Evolutionary conservation across 441 rosid species (phyloP), one percentile per base, ranked within the genome.

Genomic region (Hura crepitans): DNA sequence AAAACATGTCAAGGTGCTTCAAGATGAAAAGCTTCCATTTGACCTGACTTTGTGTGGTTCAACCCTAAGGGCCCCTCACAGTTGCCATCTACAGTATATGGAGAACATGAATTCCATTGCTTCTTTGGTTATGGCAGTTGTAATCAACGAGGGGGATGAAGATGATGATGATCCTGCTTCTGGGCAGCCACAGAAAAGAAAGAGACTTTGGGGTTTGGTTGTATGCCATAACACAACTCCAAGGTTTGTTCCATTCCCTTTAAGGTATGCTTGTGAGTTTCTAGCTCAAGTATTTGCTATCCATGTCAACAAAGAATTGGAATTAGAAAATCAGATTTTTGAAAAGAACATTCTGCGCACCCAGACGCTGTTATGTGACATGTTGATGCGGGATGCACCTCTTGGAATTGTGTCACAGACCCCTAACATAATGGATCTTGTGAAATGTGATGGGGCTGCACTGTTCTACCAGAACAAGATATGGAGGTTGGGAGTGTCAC

Each of bases 251-350:
- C 98, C 97, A 1, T 93, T 93, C 80, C 98, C 98, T 79, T 89
- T 93, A 61, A 86, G 98, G 79, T 91, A 88, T 81, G 98, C 98
- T 27, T 93, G 97, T 81, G 98, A 93, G 79, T 93, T 93, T 80
- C 86, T 93, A 66, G 89, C 93, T 72, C 98, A 93, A 74, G 98
- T 93, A 51, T 93, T 93, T 74, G 93, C 98, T 7, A 91, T 93
- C 81, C 97, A 91, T 79, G 98, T 93, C 72, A 89, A 81, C 61
- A 93, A 93, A 78, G 98, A 93, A 79, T 77, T 91, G 63, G 98
- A 91, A 77, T 72, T 93, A 67, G 96, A 93, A 78, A 89, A 78
- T 76, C 98, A 93, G 80, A 88, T 89, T 5, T 72, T 88, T 42
- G 98, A 93, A 85, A 93, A 91, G 85, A 91, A 91, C 71, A 93